Conservation (phyloP, 331 rosid species). For the Rhamnella rubrinervis region DNA sequence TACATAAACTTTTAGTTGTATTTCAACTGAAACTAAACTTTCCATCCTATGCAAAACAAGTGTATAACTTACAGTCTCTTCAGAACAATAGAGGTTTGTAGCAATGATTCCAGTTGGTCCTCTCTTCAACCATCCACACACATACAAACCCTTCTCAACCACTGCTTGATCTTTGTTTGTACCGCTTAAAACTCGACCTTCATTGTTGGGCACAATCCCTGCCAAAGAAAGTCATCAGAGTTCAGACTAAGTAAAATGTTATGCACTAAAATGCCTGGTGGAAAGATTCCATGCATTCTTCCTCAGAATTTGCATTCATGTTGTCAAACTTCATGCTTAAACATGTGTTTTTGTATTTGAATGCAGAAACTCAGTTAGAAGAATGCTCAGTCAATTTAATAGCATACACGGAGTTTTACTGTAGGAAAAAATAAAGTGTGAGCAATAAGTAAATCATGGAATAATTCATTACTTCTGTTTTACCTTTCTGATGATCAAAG, state of each 20-base stretch:
- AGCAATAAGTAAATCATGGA: slow-evolving; percentile 5
- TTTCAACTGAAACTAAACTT: background rate
- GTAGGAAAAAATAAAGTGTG: slow-evolving; percentile 3
- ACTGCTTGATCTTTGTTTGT: slow-evolving; percentile 36
- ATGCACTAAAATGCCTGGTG: background rate
- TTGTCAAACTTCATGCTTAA: slow-evolving; percentile 1
- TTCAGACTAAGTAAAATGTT: too few species aligned
- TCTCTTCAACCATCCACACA: slow-evolving; percentile 95
- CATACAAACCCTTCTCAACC: slow-evolving; percentile 77
- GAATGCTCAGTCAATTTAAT: background rate
- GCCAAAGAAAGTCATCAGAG: slow-evolving; percentile 26
- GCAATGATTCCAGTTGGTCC: slow-evolving; percentile 93
- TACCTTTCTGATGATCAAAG: slow-evolving; percentile 79
- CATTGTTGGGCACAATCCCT: slow-evolving; percentile 81
- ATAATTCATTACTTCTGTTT: background rate
- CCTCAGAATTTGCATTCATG: background rate
- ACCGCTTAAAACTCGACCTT: slow-evolving; percentile 69
- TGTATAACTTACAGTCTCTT: slow-evolving; percentile 75
- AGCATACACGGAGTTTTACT: background rate
- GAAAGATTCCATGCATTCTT: background rate
- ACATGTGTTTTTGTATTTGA: slow-evolving; percentile 9
- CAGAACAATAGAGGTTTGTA: slow-evolving; percentile 84
- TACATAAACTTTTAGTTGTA: background rate
- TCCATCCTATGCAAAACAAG: slow-evolving; percentile 1
- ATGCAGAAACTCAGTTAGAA: background rate